Base-by-base conservation (phyloP, 176 grass and related monocot genomes). In the Calamus simplicifolius region DNA sequence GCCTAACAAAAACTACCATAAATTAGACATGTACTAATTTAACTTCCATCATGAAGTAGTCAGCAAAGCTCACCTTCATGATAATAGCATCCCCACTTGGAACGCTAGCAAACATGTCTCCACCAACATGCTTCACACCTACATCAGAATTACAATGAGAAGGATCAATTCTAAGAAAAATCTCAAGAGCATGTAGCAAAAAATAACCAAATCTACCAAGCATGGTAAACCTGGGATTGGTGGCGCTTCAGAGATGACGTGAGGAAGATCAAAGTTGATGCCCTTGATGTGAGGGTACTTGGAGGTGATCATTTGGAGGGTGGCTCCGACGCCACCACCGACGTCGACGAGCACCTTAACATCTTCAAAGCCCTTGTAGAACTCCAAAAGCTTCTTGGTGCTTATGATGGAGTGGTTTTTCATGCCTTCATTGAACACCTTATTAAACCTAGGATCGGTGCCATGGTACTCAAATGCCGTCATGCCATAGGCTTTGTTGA, bases 401-500 rank as follows among this genome's bases (percentile, higher is more conserved):
- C 88, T 82, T 65, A 90, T 91, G 69, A 82, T 69, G 7, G 71
- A 77, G 76, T 90, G 87, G 43, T 96, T 90, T 83, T 85, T 96
- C 92, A 91, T 96, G 1, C 83, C 92, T n/a, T n/a, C n/a, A n/a
- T n/a, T n/a, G n/a, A n/a, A n/a, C n/a, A n/a, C n/a, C n/a, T 61
- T 77, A 69, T 88, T 96, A 83, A 96, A 96, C 52, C 92, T 83
- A 0, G 87, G 30, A 59, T 96, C 92, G 0, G 77, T 88, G 60
- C 87, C 92, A 50, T 88, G 75, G 81, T 96, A 96, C 74, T 96
- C 87, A 29, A 90, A 96, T 49, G 83, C 83, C 14, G 87, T 88
- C 87, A 90, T 88, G 5, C 92, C 92, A 59, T 96, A 91, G 2
- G 87, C 92, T 72, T 90, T 96, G 87, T 96, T 91, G 83, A 96